Percentiles rank a stretch among this genome's conserved stretches.
phyloP scores from a whole-genome alignment of 148 eudicot species.

The Fagopyrum homotropicum region DNA sequence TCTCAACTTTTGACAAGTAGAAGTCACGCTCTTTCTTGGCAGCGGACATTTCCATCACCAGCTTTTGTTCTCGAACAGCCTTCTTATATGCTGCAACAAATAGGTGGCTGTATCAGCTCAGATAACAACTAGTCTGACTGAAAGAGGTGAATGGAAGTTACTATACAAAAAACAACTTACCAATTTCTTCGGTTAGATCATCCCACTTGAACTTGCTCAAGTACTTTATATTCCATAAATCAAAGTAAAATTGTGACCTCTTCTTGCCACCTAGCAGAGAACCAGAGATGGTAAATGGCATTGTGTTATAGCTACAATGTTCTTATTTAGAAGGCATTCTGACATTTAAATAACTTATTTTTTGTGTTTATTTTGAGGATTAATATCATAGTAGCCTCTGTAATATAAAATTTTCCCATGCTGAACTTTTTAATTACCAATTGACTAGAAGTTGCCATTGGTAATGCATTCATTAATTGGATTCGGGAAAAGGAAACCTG shows the following conservation, averaged over 20 bases:
- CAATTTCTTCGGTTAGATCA: conserved; percentile 76
- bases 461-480: neutral
- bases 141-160: conserved; percentile 3
- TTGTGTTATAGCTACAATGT: neutral
- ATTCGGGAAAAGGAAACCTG: neutral
- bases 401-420: neutral
- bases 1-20: conserved; percentile 73
- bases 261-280: conserved; percentile 71
- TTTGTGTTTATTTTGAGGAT: neutral
- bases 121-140: conserved; percentile 4
- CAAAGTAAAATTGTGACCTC: conserved; percentile 71
- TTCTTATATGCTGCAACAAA: conserved; percentile 47
- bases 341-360: neutral
- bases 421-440: neutral
- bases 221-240: conserved; percentile 89
- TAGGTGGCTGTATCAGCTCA: conserved; percentile 9
- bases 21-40: conserved; percentile 78
- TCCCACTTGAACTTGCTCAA: conserved; percentile 97
- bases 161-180: conserved; percentile 22
- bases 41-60: conserved; percentile 69
- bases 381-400: neutral
- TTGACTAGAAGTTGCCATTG: neutral
- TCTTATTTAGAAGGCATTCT: neutral
- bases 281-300: neutral
- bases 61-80: conserved; percentile 71